phyloP scores from a whole-genome alignment of 805 yeast species.

The Isabelozyma rhagii region DNA sequence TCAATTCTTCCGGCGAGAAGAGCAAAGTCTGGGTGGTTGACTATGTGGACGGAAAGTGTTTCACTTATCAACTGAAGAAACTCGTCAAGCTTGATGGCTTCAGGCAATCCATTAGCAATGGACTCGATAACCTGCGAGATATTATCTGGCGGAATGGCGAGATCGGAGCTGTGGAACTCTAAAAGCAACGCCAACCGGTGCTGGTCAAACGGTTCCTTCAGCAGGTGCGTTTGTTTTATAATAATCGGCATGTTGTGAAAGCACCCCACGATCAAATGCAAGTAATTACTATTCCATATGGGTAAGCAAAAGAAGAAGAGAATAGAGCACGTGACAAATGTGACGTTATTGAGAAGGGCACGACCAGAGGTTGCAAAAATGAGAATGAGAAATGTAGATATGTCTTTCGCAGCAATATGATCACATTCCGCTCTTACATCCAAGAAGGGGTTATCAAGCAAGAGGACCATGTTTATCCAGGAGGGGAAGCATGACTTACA shows the following conservation, averaged over 20 bases:
- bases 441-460: too few species aligned
- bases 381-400: too few species aligned
- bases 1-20: constrained; percentile 36
- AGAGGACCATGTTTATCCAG: too few species aligned
- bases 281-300: not conserved
- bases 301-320: not conserved
- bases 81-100: constrained; percentile 10
- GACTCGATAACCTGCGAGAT: not conserved
- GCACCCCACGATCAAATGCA: not conserved
- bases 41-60: constrained; percentile 28
- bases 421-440: too few species aligned
- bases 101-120: constrained; percentile 14
- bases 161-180: not conserved
- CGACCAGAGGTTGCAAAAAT: too few species aligned
- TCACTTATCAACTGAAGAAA: constrained; percentile 30
- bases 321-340: not conserved
- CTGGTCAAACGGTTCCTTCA: not conserved
- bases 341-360: not conserved
- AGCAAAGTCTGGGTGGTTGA: constrained; percentile 34
- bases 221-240: not conserved
- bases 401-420: too few species aligned
- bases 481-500: too few species aligned
- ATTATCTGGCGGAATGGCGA: not conserved
- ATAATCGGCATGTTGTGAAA: not conserved
- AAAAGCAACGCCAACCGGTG: not conserved